Evolutionary conservation across 441 rosid species (phyloP).

Genomic region (Populus hybrid): DNA sequence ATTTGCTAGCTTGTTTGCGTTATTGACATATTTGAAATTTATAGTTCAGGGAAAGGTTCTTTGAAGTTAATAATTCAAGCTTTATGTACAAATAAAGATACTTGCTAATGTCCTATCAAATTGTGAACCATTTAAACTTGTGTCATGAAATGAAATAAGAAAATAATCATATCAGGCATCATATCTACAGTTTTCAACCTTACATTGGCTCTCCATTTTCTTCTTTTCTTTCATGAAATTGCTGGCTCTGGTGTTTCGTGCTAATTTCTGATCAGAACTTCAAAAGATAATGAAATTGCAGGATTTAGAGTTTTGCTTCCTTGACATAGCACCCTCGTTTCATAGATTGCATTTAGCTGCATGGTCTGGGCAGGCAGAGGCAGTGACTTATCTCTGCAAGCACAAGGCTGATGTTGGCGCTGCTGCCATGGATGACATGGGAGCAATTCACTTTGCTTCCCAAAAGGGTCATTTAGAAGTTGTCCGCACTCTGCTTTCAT

Average conservation of each 20-base stretch:
- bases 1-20: not conserved
- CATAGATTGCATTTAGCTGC: constrained; percentile 87
- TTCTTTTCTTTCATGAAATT: not conserved
- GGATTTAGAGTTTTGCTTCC: constrained; percentile 26
- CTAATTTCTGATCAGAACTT: not conserved
- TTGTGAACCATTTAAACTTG: not conserved
- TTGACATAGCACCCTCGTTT: constrained; percentile 34
- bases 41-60: not conserved
- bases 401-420: constrained; percentile 92
- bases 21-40: not conserved
- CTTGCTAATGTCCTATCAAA: not conserved
- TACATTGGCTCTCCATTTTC: not conserved
- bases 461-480: constrained; percentile 90
- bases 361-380: constrained; percentile 83
- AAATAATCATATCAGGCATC: not conserved
- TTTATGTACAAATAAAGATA: not conserved
- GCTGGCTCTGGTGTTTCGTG: constrained; percentile 4
- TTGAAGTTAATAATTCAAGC: not conserved
- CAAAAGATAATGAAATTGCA: not conserved
- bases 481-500: constrained; percentile 52
- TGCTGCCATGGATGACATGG: constrained; percentile 96
- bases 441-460: constrained; percentile 90
- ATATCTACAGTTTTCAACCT: not conserved
- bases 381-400: constrained; percentile 76
- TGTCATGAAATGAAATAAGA: not conserved